A percentile compares a stretch with the other conserved stretches of the same genome.
phyloP scores from a whole-genome alignment of 192 early-diverging fungal genomes.

The Podila clonocystis region DNA sequence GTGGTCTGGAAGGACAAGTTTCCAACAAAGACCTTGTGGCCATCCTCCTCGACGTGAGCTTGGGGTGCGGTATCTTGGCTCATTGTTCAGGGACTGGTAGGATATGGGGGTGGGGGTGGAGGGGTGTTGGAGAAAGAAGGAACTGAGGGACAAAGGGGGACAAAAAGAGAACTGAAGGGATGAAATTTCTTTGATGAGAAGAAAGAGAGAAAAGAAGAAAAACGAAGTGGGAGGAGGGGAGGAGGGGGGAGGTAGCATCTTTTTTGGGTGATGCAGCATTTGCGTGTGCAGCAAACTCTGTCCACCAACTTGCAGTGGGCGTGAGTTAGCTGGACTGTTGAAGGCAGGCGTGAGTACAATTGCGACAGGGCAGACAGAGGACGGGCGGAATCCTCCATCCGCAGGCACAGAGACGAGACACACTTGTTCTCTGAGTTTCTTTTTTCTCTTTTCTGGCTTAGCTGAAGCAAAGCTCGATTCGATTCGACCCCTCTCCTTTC shows the following conservation, averaged over 20 bases:
- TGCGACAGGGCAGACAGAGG: too few species aligned
- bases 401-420: too few species aligned
- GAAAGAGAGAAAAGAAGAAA: constrained; percentile 12
- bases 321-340: too few species aligned
- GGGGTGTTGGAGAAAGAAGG: neutral
- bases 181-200: constrained; percentile 1
- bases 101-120: constrained; percentile 11
- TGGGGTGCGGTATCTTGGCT: constrained; percentile 45
- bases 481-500: too few species aligned
- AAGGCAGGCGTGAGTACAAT: too few species aligned
- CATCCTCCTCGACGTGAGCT: constrained; percentile 52
- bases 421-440: too few species aligned
- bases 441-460: too few species aligned
- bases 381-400: too few species aligned
- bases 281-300: too few species aligned
- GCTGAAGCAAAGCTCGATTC: too few species aligned
- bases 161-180: constrained; percentile 8
- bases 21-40: constrained; percentile 92
- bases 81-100: constrained; percentile 43
- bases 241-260: neutral
- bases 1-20: constrained; percentile 93
- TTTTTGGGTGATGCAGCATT: too few species aligned
- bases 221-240: neutral
- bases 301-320: too few species aligned
- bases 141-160: constrained; percentile 6